phyloP scores from a whole-genome alignment of 768 basidiomycete species.

The Lactifluus subvellereus region DNA sequence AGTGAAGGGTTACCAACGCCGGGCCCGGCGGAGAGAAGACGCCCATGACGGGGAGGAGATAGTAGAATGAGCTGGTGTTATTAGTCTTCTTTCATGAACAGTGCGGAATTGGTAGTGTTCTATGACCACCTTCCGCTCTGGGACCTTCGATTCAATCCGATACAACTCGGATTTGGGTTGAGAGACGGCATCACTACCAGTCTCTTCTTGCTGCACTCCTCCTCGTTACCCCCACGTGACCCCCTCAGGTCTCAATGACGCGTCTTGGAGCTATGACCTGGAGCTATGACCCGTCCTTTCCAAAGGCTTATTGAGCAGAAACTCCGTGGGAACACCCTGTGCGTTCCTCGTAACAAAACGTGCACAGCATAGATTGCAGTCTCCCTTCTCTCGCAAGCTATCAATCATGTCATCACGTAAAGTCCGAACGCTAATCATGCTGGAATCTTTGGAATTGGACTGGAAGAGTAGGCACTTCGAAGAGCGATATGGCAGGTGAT shows the following conservation, averaged over 20 bases:
- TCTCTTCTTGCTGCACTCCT: no score
- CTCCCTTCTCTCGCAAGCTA: not conserved
- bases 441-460: not conserved
- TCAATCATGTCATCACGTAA: not conserved
- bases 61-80: slow-evolving; percentile 39
- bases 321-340: no score
- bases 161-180: not conserved
- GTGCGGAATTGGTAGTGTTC: not conserved
- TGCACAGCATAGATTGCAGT: no score
- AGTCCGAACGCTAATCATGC: not conserved
- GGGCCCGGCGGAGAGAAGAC: slow-evolving; percentile 39
- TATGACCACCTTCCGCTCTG: not conserved
- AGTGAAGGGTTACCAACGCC: slow-evolving; percentile 52
- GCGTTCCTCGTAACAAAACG: no score
- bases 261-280: no score
- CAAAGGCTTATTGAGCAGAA: no score
- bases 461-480: not conserved
- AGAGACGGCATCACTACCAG: not conserved
- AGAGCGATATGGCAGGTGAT: not conserved
- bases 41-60: slow-evolving; percentile 44
- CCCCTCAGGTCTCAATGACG: no score
- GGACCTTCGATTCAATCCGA: not conserved
- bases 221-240: no score
- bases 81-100: not conserved
- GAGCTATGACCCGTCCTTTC: no score